Conservation (phyloP, 805 yeast genomes). For the Candida koratica region DNA sequence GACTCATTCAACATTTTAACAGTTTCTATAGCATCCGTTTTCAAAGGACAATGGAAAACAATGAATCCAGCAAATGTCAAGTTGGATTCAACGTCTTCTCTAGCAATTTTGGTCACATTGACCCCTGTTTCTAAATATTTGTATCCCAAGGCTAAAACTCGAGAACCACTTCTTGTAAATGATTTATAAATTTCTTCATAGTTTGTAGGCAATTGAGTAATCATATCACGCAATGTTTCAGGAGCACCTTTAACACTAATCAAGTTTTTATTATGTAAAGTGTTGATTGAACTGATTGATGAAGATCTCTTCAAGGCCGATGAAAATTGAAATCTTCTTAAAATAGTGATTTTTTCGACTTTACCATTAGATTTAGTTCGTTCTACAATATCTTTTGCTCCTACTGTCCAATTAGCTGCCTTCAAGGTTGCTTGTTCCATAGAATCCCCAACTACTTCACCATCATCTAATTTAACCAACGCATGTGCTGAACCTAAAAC, state of each 20-base stretch:
- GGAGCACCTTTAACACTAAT: constrained; percentile 98
- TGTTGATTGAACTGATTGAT: constrained; percentile 61
- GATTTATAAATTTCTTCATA: constrained; percentile 85
- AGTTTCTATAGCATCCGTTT: constrained; percentile 86
- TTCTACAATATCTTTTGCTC: constrained; percentile 66
- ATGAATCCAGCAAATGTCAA: constrained; percentile 86
- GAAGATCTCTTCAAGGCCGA: constrained; percentile 94
- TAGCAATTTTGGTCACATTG: constrained; percentile 51
- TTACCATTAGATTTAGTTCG: constrained; percentile 32
- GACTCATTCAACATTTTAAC: constrained; percentile 91
- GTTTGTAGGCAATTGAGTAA: constrained; percentile 62
- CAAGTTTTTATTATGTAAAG: constrained; percentile 48
- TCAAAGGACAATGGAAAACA: constrained; percentile 96
- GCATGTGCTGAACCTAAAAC: constrained; percentile 96
- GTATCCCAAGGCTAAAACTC: constrained; percentile 93
- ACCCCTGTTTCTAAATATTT: constrained; percentile 58
- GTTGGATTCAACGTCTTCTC: constrained; percentile 73
- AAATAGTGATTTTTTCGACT: constrained; percentile 56
- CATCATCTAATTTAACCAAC: constrained; percentile 87
- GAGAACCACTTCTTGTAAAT: constrained; percentile 91
- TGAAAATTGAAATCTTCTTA: constrained; percentile 95
- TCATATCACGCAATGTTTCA: constrained; percentile 82
- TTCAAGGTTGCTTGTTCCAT: constrained; percentile 96
- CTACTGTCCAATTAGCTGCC: constrained; percentile 82
- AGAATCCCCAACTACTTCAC: constrained; percentile 97